These are phyloP conservation scores for Cinnamomum chago DNA, from an alignment of 164 flowering plant species.

Conservation along the genomic window DNA sequence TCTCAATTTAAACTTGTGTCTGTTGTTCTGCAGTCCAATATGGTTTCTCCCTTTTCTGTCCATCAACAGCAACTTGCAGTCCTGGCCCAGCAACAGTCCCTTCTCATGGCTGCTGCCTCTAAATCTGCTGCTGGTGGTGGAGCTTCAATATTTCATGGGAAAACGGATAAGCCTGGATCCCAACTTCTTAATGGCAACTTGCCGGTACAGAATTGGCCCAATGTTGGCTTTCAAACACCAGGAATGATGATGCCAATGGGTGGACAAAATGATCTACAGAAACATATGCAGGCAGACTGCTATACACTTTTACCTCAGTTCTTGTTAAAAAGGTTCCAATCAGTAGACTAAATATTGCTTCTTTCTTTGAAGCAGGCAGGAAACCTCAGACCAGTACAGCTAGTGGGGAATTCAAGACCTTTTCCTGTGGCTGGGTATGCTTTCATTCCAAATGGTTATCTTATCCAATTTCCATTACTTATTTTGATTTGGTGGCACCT, in stretches of 20 bases:
- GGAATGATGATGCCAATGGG: slow-evolving; percentile 48
- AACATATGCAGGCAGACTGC: slow-evolving; percentile 45
- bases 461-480: neutral
- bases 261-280: slow-evolving; percentile 42
- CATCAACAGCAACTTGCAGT: slow-evolving; percentile 91
- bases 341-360: neutral
- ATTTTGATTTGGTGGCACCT: too few species aligned
- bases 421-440: slow-evolving; percentile 52
- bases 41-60: slow-evolving; percentile 77
- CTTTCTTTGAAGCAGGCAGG: slow-evolving; percentile 29
- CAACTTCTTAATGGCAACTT: slow-evolving; percentile 15
- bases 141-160: slow-evolving; percentile 13
- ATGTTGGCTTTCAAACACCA: slow-evolving; percentile 45
- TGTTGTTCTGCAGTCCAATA: slow-evolving; percentile 58
- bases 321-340: neutral
- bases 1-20: too few species aligned
- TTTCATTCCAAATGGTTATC: neutral
- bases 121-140: slow-evolving; percentile 32
- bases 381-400: slow-evolving; percentile 27
- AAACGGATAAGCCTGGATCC: slow-evolving; percentile 26
- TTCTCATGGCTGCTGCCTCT: slow-evolving; percentile 86
- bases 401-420: slow-evolving; percentile 35
- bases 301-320: neutral
- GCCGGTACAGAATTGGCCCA: slow-evolving; percentile 55
- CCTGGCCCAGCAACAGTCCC: slow-evolving; percentile 82